Conservation (phyloP, 2,329 filamentous ascomycete species). For the Alternaria metachromatica region DNA sequence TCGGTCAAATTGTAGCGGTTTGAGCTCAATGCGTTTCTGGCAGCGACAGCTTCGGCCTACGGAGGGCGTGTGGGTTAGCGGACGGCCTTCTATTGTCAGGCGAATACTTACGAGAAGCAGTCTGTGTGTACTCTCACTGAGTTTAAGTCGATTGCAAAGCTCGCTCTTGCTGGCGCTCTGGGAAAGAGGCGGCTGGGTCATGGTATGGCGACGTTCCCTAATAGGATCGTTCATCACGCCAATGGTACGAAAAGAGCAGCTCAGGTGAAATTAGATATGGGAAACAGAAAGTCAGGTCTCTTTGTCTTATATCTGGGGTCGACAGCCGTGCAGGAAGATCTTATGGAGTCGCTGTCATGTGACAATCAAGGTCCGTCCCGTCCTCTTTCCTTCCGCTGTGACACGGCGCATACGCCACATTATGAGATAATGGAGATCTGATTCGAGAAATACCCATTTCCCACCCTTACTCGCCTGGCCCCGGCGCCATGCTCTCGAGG, state of each 20-base stretch:
- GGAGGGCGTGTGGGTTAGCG: conserved; percentile 9
- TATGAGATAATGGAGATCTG: conserved; percentile 20
- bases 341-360: conserved; percentile 27
- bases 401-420: conserved; percentile 27
- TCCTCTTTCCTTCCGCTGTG: conserved; percentile 27
- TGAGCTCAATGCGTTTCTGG: conserved; percentile 51
- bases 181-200: conserved; percentile 41
- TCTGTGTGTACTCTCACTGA: conserved; percentile 52
- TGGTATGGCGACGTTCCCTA: conserved; percentile 11
- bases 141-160: conserved; percentile 52
- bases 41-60: conserved; percentile 53
- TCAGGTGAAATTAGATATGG: background rate
- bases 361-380: conserved; percentile 23
- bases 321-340: conserved; percentile 8
- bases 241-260: background rate
- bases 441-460: conserved; percentile 13
- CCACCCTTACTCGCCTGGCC: conserved; percentile 25
- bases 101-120: conserved; percentile 53
- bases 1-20: conserved; percentile 49
- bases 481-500: conserved; percentile 29
- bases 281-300: background rate
- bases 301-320: conserved; percentile 26
- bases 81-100: background rate
- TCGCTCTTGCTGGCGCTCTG: conserved; percentile 55
- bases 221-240: background rate